Percentiles rank a stretch among this genome's conserved stretches.
These are phyloP conservation scores for Penicillium sp. DNA, from an alignment of 2,329 filamentous ascomycete species.

Conservation along the genomic window DNA sequence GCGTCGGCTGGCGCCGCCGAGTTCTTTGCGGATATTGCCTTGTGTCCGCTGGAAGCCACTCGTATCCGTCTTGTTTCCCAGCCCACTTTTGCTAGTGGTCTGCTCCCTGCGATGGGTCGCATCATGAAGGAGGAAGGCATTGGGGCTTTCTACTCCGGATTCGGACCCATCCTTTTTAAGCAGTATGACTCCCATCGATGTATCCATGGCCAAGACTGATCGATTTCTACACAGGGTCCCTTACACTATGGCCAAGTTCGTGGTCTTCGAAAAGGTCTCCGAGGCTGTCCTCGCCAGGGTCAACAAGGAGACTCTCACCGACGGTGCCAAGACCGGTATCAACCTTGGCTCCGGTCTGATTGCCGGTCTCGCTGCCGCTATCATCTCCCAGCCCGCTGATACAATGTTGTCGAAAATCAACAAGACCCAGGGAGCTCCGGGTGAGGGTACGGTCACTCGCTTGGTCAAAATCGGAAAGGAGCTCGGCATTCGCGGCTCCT, in stretches of 20 bases:
- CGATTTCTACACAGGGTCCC: constrained; percentile 62
- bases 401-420: constrained; percentile 96
- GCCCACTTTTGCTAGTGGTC: constrained; percentile 79
- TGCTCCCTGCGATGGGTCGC: constrained; percentile 78
- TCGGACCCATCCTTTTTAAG: constrained; percentile 85
- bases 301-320: constrained; percentile 71
- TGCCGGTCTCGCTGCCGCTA: constrained; percentile 82
- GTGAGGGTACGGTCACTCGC: constrained; percentile 78
- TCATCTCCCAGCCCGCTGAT: constrained; percentile 87
- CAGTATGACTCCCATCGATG: constrained; percentile 56
- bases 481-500: constrained; percentile 77
- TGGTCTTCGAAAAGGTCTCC: constrained; percentile 86
- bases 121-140: constrained; percentile 81
- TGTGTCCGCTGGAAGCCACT: constrained; percentile 89
- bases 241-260: constrained; percentile 95
- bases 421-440: constrained; percentile 86
- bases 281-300: constrained; percentile 69
- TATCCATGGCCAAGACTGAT: not conserved
- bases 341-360: constrained; percentile 85
- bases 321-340: constrained; percentile 72
- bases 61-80: constrained; percentile 91
- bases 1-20: constrained; percentile 63
- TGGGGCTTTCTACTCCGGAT: constrained; percentile 86
- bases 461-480: constrained; percentile 87
- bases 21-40: constrained; percentile 67